Evolutionary conservation across 1,139 yeast genomes (phyloP).

Genomic region (Taiozyma sp.): DNA sequence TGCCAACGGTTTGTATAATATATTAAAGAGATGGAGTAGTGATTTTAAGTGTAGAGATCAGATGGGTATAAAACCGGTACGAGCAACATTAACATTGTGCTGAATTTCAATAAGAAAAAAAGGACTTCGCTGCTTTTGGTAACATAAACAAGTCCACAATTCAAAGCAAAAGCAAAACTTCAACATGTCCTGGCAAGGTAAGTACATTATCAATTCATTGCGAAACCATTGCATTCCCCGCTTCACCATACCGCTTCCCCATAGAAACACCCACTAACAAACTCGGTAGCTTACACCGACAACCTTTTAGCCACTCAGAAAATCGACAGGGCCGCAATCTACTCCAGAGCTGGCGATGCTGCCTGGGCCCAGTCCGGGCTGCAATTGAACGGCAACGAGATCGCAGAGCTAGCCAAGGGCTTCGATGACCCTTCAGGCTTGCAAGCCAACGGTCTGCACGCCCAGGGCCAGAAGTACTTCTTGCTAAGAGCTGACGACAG

Average conservation of each 20-base stretch:
- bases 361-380: conserved; percentile 87
- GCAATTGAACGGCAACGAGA: conserved; percentile 64
- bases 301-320: conserved; percentile 81
- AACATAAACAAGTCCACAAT: not conserved
- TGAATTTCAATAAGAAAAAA: not conserved
- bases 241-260: not conserved
- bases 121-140: not conserved
- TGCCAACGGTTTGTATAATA: not conserved
- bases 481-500: conserved; percentile 87
- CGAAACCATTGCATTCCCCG: too few species aligned
- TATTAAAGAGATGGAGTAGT: not conserved
- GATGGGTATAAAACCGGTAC: not conserved
- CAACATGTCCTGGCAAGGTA: conserved; percentile 26
- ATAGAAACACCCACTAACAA: conserved; percentile 5
- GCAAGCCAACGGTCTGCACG: conserved; percentile 82
- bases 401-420: conserved; percentile 68
- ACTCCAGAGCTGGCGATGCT: conserved; percentile 91
- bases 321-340: conserved; percentile 87
- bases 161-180: not conserved
- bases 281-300: conserved; percentile 82
- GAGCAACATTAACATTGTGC: not conserved
- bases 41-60: too few species aligned
- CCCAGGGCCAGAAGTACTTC: conserved; percentile 83
- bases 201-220: conserved; percentile 1
- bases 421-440: conserved; percentile 73